Evolutionary conservation across 192 early-diverging fungal genomes (phyloP).

Genomic region (Umbelopsis vinacea): DNA sequence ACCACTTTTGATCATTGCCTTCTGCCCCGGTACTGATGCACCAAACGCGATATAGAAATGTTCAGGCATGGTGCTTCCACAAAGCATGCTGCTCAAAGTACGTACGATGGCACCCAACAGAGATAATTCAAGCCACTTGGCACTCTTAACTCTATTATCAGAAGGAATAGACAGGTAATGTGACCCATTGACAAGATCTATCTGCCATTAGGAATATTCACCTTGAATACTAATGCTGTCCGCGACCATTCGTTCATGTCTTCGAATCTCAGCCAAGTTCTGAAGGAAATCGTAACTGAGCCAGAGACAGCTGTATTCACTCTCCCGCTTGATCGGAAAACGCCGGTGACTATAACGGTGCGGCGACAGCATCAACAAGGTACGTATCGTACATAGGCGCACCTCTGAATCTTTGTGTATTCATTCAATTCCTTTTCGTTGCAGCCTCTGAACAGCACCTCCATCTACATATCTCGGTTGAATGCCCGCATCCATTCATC

Average conservation of each 20-base stretch:
- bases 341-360: neutral
- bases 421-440: neutral
- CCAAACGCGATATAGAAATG: no score
- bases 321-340: neutral
- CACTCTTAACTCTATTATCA: neutral
- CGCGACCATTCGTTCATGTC: no score
- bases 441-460: neutral
- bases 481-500: neutral
- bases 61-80: neutral
- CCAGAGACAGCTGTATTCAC: neutral
- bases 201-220: neutral
- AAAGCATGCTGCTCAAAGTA: neutral
- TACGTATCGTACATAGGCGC: no score
- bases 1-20: no score
- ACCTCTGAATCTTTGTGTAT: neutral
- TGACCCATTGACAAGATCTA: neutral
- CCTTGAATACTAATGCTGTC: no score
- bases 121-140: neutral
- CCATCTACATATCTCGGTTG: neutral
- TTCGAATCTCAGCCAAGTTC: neutral
- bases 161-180: slow-evolving; percentile 14
- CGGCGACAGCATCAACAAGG: neutral
- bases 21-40: no score
- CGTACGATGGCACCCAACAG: neutral
- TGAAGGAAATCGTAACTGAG: neutral